Conservation (phyloP, 208 protist species). For the Trypanosoma cruzi region DNA sequence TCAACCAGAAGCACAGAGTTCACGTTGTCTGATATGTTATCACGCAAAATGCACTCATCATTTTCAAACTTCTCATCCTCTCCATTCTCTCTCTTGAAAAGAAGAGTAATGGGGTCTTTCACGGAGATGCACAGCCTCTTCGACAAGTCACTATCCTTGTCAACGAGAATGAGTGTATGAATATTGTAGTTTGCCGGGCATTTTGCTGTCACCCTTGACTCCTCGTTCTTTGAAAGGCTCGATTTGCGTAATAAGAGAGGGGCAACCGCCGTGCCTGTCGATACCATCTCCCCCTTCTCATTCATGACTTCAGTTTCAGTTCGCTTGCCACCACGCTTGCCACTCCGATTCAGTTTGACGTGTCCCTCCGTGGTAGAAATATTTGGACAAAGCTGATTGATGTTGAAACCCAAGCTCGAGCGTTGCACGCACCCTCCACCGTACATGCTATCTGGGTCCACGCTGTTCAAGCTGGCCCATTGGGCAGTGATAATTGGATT, state of each 20-base stretch:
- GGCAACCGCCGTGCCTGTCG: slow-evolving; percentile 12
- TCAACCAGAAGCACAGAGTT: slow-evolving; percentile 75
- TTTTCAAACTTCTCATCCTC: slow-evolving; percentile 76
- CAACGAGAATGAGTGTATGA: slow-evolving; percentile 70
- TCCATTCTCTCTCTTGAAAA: slow-evolving; percentile 50
- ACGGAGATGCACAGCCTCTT: slow-evolving; percentile 28
- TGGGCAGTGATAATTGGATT: slow-evolving; percentile 28
- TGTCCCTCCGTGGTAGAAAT: slow-evolving; percentile 55
- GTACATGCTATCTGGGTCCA: slow-evolving; percentile 22
- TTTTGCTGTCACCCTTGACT: slow-evolving; percentile 44
- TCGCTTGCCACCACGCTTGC: slow-evolving; percentile 68
- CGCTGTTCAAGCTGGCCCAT: slow-evolving; percentile 67
- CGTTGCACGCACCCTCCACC: background rate
- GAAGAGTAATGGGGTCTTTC: slow-evolving; percentile 54
- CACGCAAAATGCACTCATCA: slow-evolving; percentile 61
- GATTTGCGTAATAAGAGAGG: slow-evolving; percentile 10
- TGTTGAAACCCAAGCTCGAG: background rate
- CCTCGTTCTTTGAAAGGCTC: slow-evolving; percentile 14
- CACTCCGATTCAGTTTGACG: slow-evolving; percentile 59
- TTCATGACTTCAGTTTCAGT: slow-evolving; percentile 52
- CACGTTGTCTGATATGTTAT: slow-evolving; percentile 36
- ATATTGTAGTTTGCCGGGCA: slow-evolving; percentile 75
- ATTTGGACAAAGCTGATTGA: slow-evolving; percentile 53
- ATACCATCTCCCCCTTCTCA: slow-evolving; percentile 32
- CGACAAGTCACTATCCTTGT: slow-evolving; percentile 31